Evolutionary conservation across 371 early-diverging fungal species (phyloP).

Genomic region (Mucor circinelloides): DNA sequence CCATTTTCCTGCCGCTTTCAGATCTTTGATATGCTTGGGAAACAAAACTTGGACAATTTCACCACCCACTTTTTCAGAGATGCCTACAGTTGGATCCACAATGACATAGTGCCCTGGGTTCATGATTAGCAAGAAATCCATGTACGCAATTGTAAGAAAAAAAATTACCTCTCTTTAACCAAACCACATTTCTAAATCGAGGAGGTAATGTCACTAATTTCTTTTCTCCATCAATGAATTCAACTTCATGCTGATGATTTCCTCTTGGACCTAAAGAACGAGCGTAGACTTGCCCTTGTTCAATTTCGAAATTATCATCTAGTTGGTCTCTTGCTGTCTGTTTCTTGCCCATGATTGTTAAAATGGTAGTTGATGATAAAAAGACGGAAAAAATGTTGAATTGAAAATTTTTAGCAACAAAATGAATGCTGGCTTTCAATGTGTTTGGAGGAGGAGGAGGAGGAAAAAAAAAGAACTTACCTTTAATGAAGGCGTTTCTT

Average conservation of each 20-base stretch:
- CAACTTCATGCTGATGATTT: conserved; percentile 76
- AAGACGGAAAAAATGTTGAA: conserved; percentile 7
- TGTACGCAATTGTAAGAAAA: too few relatives aligned
- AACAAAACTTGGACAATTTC: conserved; percentile 79
- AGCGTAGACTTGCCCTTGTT: conserved; percentile 57
- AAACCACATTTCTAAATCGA: conserved; percentile 78
- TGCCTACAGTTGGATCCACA: conserved; percentile 62
- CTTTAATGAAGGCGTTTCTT: not conserved
- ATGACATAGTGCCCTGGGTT: conserved; percentile 67
- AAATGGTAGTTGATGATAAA: not conserved
- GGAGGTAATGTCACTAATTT: conserved; percentile 76
- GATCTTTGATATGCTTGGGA: conserved; percentile 73
- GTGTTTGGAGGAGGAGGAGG: not conserved
- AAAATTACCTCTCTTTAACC: conserved; percentile 88
- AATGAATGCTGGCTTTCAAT: not conserved
- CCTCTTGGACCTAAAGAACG: conserved; percentile 72
- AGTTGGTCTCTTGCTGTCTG: conserved; percentile 36
- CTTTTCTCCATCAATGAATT: conserved; percentile 52
- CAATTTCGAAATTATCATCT: conserved; percentile 29
- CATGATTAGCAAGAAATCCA: not conserved
- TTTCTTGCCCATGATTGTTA: conserved; percentile 41
- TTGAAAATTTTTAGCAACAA: conserved; percentile 4
- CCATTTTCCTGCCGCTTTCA: conserved; percentile 69
- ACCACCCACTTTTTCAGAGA: conserved; percentile 72
- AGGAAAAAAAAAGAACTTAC: too few relatives aligned